Conservation (phyloP, 805 yeast genomes). For the Brettanomyces nanus region DNA sequence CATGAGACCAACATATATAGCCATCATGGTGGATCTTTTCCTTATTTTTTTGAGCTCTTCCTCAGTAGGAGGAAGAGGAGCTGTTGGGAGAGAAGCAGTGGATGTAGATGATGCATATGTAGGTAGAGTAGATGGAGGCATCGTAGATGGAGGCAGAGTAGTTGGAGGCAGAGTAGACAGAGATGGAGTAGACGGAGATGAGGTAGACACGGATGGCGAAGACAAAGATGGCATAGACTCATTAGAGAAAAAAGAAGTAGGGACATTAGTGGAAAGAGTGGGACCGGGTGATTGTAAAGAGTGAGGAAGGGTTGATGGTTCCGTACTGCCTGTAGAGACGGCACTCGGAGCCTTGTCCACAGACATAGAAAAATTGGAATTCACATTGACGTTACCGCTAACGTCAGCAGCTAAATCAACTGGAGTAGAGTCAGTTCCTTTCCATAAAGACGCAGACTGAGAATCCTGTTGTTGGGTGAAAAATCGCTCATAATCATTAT, state of each 20-base stretch:
- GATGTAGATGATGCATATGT: neutral
- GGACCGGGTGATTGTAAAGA: neutral
- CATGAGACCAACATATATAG: constrained; percentile 65
- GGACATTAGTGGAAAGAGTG: neutral
- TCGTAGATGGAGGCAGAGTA: neutral
- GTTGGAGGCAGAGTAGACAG: neutral
- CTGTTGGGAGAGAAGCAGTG: neutral
- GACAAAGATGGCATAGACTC: neutral
- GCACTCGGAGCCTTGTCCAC: too few species aligned
- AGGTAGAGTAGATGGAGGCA: neutral
- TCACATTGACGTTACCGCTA: neutral
- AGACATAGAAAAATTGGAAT: too few species aligned
- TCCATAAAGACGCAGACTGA: too few species aligned
- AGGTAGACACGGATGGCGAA: neutral
- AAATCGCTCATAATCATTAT: neutral
- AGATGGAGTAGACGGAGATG: neutral
- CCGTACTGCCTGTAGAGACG: neutral
- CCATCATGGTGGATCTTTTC: constrained; percentile 45
- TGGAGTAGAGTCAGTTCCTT: too few species aligned
- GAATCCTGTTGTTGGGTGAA: too few species aligned
- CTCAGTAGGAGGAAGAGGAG: neutral
- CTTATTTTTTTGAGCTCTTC: constrained; percentile 3
- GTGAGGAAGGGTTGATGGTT: neutral
- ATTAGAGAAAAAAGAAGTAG: neutral
- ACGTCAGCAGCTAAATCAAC: too few species aligned